Base-by-base conservation (phyloP, 2,329 filamentous ascomycete species). In the Penicillium brevicompactum region DNA sequence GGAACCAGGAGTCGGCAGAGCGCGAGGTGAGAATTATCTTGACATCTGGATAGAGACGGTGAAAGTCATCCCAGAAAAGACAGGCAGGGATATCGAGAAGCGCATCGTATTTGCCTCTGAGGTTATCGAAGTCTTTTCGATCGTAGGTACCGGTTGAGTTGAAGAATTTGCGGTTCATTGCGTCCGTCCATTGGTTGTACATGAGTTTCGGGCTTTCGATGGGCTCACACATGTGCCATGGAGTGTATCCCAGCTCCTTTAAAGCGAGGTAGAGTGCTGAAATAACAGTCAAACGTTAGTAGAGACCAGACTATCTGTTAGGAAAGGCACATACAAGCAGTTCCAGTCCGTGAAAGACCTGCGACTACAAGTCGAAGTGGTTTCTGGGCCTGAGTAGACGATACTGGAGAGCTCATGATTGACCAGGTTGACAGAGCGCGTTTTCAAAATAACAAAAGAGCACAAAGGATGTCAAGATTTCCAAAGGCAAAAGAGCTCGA, bases 191-290 rank as follows among this genome's bases (percentile, higher is more conserved):
- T 53, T 53, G 51, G 18, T 48, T 53, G 18, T 48, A 53, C 51
- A 53, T 53, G 24, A 38, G 37, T 8, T 46, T 47, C 6, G 51
- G 51, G 18, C 48, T 43, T 16, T 53, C 51, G 30, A 53, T 43
- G 13, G 51, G 51, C 38, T 53, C 51, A 21, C 51, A 53, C 51
- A 53, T 53, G 21, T 53, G 51, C 51, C 51, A 53, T 24, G 51
- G 51, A n/a, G 51, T 53, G 22, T 53, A 53, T 37, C 51, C 51
- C 27, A 53, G 45, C 27, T 53, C 47, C 48, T 55, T 34, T n/a
- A 53, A 43, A n/a, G 51, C 51, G 9, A 48, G 37, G 18, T 53
- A 53, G 21, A 53, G 27, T 18, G 51, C 51, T 53, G 13, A 1
- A 8, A 44, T 18, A 37, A 34, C 10, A 48, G 45, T 18, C 30